Evolutionary conservation across 371 early-diverging fungal genomes (phyloP).

Genomic region (Mucor velutinosus): DNA sequence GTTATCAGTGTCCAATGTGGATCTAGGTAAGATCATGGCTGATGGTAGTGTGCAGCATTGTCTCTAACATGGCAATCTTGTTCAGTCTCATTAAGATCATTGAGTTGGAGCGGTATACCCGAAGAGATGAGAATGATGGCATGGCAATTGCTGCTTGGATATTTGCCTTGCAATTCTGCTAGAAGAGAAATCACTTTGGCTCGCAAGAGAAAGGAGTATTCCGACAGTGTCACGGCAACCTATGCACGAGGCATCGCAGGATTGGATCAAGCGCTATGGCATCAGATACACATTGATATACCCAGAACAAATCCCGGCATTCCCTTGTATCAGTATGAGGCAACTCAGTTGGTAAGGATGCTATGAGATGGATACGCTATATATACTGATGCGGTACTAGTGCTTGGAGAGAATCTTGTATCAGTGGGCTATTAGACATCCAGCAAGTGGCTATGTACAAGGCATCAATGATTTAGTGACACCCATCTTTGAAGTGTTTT

Average conservation of each 20-base stretch:
- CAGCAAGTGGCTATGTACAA: slow-evolving; percentile 98
- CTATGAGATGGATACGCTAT: background rate
- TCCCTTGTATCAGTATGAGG: slow-evolving; percentile 78
- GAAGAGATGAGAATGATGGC: slow-evolving; percentile 80
- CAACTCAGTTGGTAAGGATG: slow-evolving; percentile 74
- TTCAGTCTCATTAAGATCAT: slow-evolving; percentile 65
- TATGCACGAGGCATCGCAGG: slow-evolving; percentile 80
- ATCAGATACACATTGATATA: slow-evolving; percentile 96
- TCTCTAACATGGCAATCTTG: background rate
- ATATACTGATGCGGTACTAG: slow-evolving; percentile 37
- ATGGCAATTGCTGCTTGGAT: slow-evolving; percentile 92
- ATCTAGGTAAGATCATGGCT: slow-evolving; percentile 57
- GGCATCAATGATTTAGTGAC: slow-evolving; percentile 98
- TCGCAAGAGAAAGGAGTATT: slow-evolving; percentile 90
- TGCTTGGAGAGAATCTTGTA: slow-evolving; percentile 91
- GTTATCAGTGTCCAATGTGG: slow-evolving; percentile 73
- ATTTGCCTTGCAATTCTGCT: slow-evolving; percentile 85
- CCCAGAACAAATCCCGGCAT: slow-evolving; percentile 88
- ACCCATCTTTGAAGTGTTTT: slow-evolving; percentile 93
- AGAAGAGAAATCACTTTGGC: slow-evolving; percentile 78
- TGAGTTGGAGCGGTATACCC: slow-evolving; percentile 94
- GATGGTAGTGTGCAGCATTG: background rate
- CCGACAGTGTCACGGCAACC: slow-evolving; percentile 77
- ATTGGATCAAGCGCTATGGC: slow-evolving; percentile 86
- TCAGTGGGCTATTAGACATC: slow-evolving; percentile 97